Evolutionary conservation across 2,329 filamentous ascomycete genomes (phyloP).

Genomic region (Fusarium incarnatum): DNA sequence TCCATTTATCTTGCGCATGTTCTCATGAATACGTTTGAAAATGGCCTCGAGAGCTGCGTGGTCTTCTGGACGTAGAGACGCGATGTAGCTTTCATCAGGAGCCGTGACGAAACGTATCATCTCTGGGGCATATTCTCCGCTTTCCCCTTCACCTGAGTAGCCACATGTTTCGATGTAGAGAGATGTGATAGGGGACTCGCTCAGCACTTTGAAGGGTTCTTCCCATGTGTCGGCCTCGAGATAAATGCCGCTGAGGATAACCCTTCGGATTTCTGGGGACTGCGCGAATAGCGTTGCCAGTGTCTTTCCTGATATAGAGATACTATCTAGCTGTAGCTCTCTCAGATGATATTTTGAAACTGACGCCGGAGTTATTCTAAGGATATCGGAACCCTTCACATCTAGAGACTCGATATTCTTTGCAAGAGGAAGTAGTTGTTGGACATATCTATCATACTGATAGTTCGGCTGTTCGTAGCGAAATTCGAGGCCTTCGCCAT

Average conservation of each 20-base stretch:
- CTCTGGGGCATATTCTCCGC: not conserved
- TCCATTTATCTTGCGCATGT: not conserved
- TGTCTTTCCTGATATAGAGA: not conserved
- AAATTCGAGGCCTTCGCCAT: not conserved
- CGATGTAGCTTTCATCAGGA: not conserved
- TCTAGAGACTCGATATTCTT: not conserved
- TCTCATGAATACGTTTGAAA: not conserved
- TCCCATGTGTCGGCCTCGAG: constrained; percentile 5
- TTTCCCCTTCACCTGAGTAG: not conserved
- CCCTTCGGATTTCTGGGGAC: not conserved
- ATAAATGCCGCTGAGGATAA: not conserved
- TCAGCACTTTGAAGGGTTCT: not conserved
- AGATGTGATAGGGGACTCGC: not conserved
- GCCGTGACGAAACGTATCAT: not conserved
- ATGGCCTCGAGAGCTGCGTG: not conserved
- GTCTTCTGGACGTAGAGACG: not conserved
- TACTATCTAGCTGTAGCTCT: not conserved
- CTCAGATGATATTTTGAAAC: not conserved
- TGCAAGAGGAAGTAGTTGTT: not conserved
- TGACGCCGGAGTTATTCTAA: not conserved
- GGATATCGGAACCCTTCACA: not conserved
- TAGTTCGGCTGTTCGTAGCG: not conserved
- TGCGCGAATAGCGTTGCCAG: not conserved
- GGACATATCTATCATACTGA: not conserved
- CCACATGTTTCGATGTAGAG: constrained; percentile 3